phyloP scores from a whole-genome alignment of 2,329 filamentous ascomycete genomes.

The Ciborinia camelliae region DNA sequence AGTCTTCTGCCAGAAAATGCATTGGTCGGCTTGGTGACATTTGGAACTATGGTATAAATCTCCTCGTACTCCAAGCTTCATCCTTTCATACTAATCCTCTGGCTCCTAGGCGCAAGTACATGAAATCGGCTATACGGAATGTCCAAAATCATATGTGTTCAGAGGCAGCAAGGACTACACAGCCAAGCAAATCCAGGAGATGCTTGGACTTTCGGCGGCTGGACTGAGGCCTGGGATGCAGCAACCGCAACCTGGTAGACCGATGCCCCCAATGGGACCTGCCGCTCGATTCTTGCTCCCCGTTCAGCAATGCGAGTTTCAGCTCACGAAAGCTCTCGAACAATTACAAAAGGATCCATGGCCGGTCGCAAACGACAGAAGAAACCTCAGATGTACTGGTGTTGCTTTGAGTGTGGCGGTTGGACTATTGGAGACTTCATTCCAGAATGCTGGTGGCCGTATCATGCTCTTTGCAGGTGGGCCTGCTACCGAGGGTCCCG shows the following conservation, averaged over 20 bases:
- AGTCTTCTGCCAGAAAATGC: conserved; percentile 78
- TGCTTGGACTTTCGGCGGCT: conserved; percentile 79
- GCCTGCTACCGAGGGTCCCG: conserved; percentile 90
- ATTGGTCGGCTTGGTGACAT: conserved; percentile 79
- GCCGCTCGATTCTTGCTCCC: conserved; percentile 89
- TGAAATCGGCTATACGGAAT: conserved; percentile 96
- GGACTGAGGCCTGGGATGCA: conserved; percentile 66
- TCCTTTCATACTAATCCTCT: neutral
- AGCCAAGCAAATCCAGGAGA: conserved; percentile 99
- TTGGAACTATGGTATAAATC: conserved; percentile 82
- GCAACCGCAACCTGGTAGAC: conserved; percentile 71
- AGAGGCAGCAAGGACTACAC: conserved; percentile 95
- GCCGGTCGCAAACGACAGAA: conserved; percentile 91
- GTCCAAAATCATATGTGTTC: conserved; percentile 98
- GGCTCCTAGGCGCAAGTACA: conserved; percentile 79
- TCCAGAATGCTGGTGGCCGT: conserved; percentile 89
- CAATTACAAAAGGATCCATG: conserved; percentile 95
- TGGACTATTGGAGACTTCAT: conserved; percentile 87
- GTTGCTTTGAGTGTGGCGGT: conserved; percentile 95
- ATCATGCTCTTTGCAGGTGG: conserved; percentile 98
- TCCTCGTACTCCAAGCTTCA: neutral
- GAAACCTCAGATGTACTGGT: conserved; percentile 86
- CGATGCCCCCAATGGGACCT: conserved; percentile 71
- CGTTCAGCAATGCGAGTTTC: conserved; percentile 93
- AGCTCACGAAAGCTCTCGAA: conserved; percentile 93